Base-by-base conservation (phyloP, 1,284 basidiomycete species). In the Coniophora puteana region DNA sequence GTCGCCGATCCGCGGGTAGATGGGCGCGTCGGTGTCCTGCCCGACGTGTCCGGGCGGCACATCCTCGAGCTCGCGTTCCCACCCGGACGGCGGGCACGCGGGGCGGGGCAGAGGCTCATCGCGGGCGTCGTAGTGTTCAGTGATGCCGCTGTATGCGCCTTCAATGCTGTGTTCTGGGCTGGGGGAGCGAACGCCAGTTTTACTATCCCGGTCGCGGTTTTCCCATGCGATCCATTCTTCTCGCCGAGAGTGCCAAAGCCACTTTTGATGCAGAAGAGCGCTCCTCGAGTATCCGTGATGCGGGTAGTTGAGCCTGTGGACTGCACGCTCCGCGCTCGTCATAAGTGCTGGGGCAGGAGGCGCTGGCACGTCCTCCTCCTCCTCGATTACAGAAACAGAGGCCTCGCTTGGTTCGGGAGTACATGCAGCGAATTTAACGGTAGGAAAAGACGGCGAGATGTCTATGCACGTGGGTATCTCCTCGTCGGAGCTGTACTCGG, bases 1-100 rank as follows among this genome's bases (percentile, higher is more conserved):
- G 49, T 84, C 80, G 8, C 83, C 83, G n/a, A 74, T 66, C 3
- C 83, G 71, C 8, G 83, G 83, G 51, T 78, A 78, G 27, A 83
- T 71, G 8, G 62, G 53, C n/a, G 64, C 50, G 23, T 57, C 52
- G 13, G 57, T 44, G 25, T 59, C 53, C 8, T 53, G 49, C 16
- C 41, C 38, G 22, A 27, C 45, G 28, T 40, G 51, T 27, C 22
- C 50, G 7, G 42, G 36, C 4, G 48, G 42, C 36, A 43, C 22
- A 28, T 43, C 26, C 40, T 36, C 44, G 20, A 55, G 40, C 31
- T 57, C 52, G 17, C 52, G 59, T 30, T 59, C 61, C 16, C 62
- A 35, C 13, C 58, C 58, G 14, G 60, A 63, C 4, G 50, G 41
- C 37, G 52, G 44, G 35, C 46, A 46, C 38, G 50, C 11, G 59